A percentile compares a stretch with the other conserved stretches of the same genome.
Evolutionary conservation across 352 stramenopile genomes (phyloP).

Genomic region (Globisporangium acanthophoron): DNA sequence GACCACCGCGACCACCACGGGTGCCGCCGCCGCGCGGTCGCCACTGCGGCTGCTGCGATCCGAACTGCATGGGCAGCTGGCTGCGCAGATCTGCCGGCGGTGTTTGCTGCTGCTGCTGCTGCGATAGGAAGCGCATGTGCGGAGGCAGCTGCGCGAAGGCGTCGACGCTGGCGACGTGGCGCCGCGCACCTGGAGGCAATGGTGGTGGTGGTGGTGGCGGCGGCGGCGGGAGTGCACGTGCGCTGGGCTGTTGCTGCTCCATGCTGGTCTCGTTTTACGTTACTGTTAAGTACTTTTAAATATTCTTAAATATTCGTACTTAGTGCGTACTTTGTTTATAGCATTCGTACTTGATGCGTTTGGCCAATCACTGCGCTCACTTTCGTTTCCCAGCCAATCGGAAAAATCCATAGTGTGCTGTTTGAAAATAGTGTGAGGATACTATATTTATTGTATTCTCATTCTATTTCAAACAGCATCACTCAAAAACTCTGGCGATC

Average conservation of each 20-base stretch:
- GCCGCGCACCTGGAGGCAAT: conserved; percentile 11
- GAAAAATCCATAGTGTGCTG: no score
- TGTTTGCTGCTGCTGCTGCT: conserved; percentile 12
- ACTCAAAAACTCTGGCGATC: no score
- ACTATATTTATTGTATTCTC: no score
- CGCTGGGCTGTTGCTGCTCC: conserved; percentile 2
- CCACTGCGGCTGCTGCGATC: conserved; percentile 26
- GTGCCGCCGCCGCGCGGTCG: conserved; percentile 15
- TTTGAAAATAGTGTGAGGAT: no score
- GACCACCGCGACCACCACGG: conserved; percentile 1
- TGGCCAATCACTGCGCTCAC: no score
- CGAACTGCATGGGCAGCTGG: conserved; percentile 11
- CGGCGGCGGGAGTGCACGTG: not conserved
- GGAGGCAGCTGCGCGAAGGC: conserved; percentile 25
- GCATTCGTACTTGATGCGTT: not conserved
- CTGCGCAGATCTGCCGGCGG: conserved; percentile 6
- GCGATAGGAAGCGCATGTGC: conserved; percentile 51
- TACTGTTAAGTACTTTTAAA: not conserved
- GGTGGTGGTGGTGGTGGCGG: conserved; percentile 20
- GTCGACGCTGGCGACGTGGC: not conserved
- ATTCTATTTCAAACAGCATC: no score
- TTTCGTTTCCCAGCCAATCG: no score
- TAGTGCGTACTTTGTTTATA: not conserved
- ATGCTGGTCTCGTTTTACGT: not conserved
- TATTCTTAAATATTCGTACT: not conserved